A percentile compares a stretch with the other conserved stretches of the same genome.
These are phyloP conservation scores for Populus tremula DNA, from an alignment of 345 rosid species.

Conservation along the genomic window DNA sequence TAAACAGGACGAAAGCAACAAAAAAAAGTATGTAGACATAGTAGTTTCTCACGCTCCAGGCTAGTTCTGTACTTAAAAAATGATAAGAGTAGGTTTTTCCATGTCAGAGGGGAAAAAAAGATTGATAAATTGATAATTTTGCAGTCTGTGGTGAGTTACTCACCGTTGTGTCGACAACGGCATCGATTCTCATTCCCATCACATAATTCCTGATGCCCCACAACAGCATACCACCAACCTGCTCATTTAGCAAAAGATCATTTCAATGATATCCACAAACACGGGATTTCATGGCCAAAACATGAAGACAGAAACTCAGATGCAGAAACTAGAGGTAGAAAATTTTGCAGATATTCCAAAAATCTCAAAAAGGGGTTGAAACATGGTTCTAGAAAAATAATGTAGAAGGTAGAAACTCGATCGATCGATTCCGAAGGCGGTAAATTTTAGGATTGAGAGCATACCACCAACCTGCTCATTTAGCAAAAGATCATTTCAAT, in stretches of 20 bases:
- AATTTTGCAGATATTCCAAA: not conserved
- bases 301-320: not conserved
- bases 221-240: constrained; percentile 98
- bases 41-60: not conserved
- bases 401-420: not conserved
- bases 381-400: not conserved
- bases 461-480: constrained; percentile 91
- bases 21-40: not conserved
- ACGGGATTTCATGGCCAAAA: not conserved
- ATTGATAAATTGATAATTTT: not conserved
- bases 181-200: constrained; percentile 66
- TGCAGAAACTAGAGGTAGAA: not conserved
- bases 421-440: not conserved
- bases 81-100: not conserved
- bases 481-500: not conserved
- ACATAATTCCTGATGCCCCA: constrained; percentile 86
- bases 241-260: constrained; percentile 11
- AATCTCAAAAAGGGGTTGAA: not conserved
- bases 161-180: constrained; percentile 58
- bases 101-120: not conserved
- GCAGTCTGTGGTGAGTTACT: constrained; percentile 2
- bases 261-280: not conserved
- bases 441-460: constrained; percentile 18
- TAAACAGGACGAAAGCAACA: not conserved
- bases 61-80: not conserved